phyloP scores from a whole-genome alignment of 495 filamentous ascomycete genomes.

The Parachaetomium inaequale region DNA sequence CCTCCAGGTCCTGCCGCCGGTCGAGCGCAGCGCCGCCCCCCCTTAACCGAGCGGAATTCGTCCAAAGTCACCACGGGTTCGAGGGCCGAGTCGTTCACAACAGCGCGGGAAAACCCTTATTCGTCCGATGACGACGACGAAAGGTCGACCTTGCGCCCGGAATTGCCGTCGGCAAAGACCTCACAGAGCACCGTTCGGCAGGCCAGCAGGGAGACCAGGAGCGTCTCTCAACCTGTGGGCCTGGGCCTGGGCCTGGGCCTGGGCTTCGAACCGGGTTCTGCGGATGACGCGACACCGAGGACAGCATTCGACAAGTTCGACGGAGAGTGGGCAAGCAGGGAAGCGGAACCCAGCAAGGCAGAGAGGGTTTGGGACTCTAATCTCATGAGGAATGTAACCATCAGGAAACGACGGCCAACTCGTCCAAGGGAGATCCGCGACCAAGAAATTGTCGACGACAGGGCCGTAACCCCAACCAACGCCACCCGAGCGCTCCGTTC shows the following conservation, averaged over 20 bases:
- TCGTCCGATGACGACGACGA: slow-evolving; percentile 58
- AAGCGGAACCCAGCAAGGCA: slow-evolving; percentile 32
- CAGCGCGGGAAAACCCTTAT: slow-evolving; percentile 59
- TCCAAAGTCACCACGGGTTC: slow-evolving; percentile 51
- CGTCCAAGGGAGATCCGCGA: slow-evolving; percentile 28
- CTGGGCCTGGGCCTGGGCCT: slow-evolving; percentile 39
- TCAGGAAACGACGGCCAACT: slow-evolving; percentile 48
- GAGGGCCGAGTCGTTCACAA: slow-evolving; percentile 69
- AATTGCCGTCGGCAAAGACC: slow-evolving; percentile 41
- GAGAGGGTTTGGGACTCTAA: slow-evolving; percentile 55
- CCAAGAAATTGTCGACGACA: slow-evolving; percentile 47
- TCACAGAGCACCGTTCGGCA: slow-evolving; percentile 44
- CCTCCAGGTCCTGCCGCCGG: slow-evolving; percentile 52
- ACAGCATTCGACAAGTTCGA: slow-evolving; percentile 47
- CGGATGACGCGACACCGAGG: slow-evolving; percentile 37
- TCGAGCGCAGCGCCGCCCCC: slow-evolving; percentile 40
- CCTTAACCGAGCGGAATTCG: slow-evolving; percentile 39
- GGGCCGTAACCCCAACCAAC: slow-evolving; percentile 46
- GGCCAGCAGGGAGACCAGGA: slow-evolving; percentile 30
- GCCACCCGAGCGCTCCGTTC: slow-evolving; percentile 48
- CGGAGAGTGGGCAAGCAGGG: slow-evolving; percentile 42
- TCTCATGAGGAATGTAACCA: slow-evolving; percentile 54
- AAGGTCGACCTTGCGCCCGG: slow-evolving; percentile 45
- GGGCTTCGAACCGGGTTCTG: slow-evolving; percentile 41
- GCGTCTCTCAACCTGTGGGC: slow-evolving; percentile 38